Conservation (phyloP, 116 monocot species). For the Phalaenopsis hybrid region DNA sequence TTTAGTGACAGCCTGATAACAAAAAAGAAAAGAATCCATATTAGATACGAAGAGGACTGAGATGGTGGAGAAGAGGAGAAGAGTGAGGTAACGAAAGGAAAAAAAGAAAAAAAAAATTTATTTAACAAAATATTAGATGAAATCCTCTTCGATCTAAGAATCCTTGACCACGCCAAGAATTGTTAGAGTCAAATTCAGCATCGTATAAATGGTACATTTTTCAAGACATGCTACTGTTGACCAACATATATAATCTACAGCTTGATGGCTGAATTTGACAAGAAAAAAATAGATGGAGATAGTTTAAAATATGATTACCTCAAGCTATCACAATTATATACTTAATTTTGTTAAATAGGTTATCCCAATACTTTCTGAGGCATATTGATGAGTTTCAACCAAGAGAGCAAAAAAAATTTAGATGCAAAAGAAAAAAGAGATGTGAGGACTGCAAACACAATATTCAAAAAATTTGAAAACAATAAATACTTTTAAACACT, state of each 20-base stretch:
- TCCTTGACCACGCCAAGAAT: neutral
- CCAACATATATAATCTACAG: neutral
- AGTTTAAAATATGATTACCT: neutral
- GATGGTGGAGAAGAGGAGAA: neutral
- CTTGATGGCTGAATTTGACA: neutral
- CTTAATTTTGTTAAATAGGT: too few species aligned
- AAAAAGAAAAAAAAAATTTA: neutral
- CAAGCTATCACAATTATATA: neutral
- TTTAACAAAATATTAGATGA: neutral
- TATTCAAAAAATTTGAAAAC: too few species aligned
- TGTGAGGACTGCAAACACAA: too few species aligned
- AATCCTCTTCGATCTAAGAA: neutral
- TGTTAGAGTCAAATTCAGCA: neutral
- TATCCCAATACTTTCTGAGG: too few species aligned
- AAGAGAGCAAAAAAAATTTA: too few species aligned
- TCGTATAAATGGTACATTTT: too few species aligned
- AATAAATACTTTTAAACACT: too few species aligned
- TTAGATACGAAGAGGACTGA: neutral
- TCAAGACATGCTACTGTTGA: too few species aligned
- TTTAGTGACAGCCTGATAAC: conserved; percentile 77
- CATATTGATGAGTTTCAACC: too few species aligned
- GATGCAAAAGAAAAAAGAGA: too few species aligned
- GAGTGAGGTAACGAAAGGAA: neutral
- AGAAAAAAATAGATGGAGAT: neutral
- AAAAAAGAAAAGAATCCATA: conserved; percentile 5